A percentile compares a stretch with the other conserved stretches of the same genome.
These are phyloP conservation scores for Nemophila menziesii DNA, from an alignment of 257 asterid genomes.

Conservation along the genomic window DNA sequence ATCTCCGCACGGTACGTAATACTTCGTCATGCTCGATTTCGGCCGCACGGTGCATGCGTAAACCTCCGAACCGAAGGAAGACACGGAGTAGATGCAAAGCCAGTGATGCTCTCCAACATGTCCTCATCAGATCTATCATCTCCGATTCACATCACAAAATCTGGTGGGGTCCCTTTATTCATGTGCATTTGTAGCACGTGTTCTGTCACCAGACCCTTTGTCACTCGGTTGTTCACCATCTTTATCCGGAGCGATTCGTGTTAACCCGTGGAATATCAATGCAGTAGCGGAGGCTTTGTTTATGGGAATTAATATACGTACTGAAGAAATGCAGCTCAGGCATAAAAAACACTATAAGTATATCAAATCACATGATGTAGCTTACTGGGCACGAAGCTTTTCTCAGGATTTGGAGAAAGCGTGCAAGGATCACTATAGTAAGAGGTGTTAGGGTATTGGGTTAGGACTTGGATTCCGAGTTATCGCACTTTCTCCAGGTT, in stretches of 20 bases:
- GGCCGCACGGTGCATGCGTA: conserved; percentile 93
- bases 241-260: conserved; percentile 84
- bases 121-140: conserved; percentile 88
- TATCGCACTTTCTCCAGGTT: conserved; percentile 73
- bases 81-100: conserved; percentile 28
- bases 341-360: conserved; percentile 88
- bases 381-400: conserved; percentile 89
- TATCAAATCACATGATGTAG: conserved; percentile 77
- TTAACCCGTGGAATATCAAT: conserved; percentile 88
- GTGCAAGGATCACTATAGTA: conserved; percentile 65
- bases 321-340: conserved; percentile 58
- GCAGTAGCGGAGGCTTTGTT: conserved; percentile 83
- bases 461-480: conserved; percentile 80
- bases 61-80: conserved; percentile 39
- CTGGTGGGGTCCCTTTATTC: conserved; percentile 41
- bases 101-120: conserved; percentile 80
- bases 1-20: conserved; percentile 80
- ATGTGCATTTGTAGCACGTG: conserved; percentile 52
- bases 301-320: conserved; percentile 50
- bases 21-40: conserved; percentile 94
- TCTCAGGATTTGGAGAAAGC: conserved; percentile 80
- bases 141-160: conserved; percentile 75
- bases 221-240: conserved; percentile 98
- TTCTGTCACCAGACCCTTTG: conserved; percentile 66
- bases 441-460: conserved; percentile 87